A percentile compares a stretch with the other conserved stretches of the same genome.
Evolutionary conservation across 2,329 filamentous ascomycete species (phyloP).

Genomic region (Cladosporium sphaerospermum): DNA sequence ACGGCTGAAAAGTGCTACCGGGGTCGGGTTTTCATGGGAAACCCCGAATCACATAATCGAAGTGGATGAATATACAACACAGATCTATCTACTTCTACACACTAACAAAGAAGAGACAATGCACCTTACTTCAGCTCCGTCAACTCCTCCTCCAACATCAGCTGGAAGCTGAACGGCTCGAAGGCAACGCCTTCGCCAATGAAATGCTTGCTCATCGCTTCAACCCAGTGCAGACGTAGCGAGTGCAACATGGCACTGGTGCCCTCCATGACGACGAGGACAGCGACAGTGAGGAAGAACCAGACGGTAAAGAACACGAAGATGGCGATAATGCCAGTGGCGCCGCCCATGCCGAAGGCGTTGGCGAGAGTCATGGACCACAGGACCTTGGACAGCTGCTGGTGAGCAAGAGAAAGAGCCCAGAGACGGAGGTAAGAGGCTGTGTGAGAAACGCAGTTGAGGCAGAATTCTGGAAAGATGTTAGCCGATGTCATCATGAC

Average conservation of each 20-base stretch:
- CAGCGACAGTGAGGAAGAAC: constrained; percentile 75
- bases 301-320: constrained; percentile 80
- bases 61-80: constrained; percentile 3
- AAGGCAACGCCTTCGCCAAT: constrained; percentile 79
- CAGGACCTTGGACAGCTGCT: constrained; percentile 91
- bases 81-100: constrained; percentile 10
- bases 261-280: constrained; percentile 91
- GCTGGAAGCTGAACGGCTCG: constrained; percentile 80
- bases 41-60: too few relatives aligned
- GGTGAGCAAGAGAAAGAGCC: constrained; percentile 94
- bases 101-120: constrained; percentile 5
- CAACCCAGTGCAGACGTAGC: constrained; percentile 88
- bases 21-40: not conserved
- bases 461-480: constrained; percentile 67
- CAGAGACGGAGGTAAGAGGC: constrained; percentile 97
- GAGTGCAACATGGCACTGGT: constrained; percentile 94
- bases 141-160: constrained; percentile 72
- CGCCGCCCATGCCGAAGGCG: constrained; percentile 57
- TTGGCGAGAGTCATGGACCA: constrained; percentile 92
- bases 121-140: constrained; percentile 29
- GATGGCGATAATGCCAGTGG: constrained; percentile 69
- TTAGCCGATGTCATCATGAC: constrained; percentile 26
- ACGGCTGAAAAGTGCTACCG: not conserved
- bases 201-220: constrained; percentile 97
- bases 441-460: constrained; percentile 98